Evolutionary conservation across 208 protist genomes (phyloP).

Genomic region (Acanthamoeba triangularis): DNA sequence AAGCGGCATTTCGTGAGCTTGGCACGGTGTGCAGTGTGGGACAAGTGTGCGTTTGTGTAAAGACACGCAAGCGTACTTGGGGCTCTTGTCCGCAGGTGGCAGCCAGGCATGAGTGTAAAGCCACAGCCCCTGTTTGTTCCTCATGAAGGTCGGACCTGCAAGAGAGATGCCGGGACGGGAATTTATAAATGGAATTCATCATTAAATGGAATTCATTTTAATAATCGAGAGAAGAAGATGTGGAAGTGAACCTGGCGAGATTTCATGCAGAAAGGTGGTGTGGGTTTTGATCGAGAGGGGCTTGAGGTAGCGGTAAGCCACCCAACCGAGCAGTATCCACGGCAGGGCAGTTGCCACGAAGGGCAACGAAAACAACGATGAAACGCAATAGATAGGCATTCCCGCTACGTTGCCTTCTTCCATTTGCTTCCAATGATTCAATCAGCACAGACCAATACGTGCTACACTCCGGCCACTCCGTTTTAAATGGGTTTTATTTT

Average conservation of each 20-base stretch:
- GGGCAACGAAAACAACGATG: background rate
- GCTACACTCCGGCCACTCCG: too few relatives aligned
- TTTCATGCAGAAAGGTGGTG: background rate
- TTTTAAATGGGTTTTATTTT: too few relatives aligned
- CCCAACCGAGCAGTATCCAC: background rate
- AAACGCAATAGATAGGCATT: background rate
- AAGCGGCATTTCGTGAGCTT: background rate
- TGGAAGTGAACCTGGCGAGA: background rate
- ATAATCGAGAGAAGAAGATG: too few relatives aligned
- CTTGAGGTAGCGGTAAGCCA: background rate
- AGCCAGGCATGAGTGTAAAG: constrained; percentile 65
- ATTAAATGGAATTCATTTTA: too few relatives aligned
- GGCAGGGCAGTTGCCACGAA: background rate
- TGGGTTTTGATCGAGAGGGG: background rate
- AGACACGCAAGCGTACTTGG: background rate
- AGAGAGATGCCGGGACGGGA: background rate
- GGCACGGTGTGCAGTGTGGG: too few relatives aligned
- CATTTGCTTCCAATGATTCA: too few relatives aligned
- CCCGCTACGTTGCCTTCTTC: too few relatives aligned
- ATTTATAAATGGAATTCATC: too few relatives aligned
- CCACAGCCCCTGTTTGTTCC: constrained; percentile 71
- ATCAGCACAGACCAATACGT: too few relatives aligned
- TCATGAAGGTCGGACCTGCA: constrained; percentile 53
- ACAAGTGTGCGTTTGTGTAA: too few relatives aligned
- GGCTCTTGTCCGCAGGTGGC: background rate